phyloP scores from a whole-genome alignment of 2,329 filamentous ascomycete genomes.

The Alternaria dauci region DNA sequence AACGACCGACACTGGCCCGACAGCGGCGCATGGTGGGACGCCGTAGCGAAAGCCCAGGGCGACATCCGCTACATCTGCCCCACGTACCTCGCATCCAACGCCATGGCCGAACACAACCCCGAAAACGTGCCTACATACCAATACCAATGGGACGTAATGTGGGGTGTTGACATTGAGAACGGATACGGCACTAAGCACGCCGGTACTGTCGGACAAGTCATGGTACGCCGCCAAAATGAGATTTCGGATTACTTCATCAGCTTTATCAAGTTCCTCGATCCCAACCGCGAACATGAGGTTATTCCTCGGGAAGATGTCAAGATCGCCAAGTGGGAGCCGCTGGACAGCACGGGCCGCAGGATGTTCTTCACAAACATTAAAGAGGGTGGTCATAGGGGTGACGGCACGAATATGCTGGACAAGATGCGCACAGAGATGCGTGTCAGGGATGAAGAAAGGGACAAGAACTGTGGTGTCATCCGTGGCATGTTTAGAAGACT shows the following conservation, averaged over 20 bases:
- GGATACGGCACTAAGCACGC: constrained; percentile 48
- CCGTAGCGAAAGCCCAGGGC: constrained; percentile 45
- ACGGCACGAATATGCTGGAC: constrained; percentile 32
- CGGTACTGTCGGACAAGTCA: constrained; percentile 44
- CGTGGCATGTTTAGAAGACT: constrained; percentile 35
- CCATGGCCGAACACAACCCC: constrained; percentile 42
- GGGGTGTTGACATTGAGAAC: constrained; percentile 40
- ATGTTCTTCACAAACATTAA: constrained; percentile 45
- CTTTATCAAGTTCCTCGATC: constrained; percentile 45
- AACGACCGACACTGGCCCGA: constrained; percentile 48
- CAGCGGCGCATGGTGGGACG: constrained; percentile 44
- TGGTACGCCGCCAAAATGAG: constrained; percentile 39
- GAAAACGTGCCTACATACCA: constrained; percentile 36
- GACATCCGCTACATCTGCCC: constrained; percentile 49
- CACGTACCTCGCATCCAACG: constrained; percentile 43
- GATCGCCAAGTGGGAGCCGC: constrained; percentile 32
- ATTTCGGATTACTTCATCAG: constrained; percentile 45
- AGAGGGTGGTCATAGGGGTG: constrained; percentile 32
- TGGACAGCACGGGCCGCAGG: constrained; percentile 31
- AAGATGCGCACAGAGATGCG: constrained; percentile 35
- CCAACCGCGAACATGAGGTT: constrained; percentile 33
- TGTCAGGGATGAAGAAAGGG: constrained; percentile 29
- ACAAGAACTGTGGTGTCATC: constrained; percentile 29
- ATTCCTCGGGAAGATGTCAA: constrained; percentile 6
- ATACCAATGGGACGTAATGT: constrained; percentile 49